A percentile compares a stretch with the other conserved stretches of the same genome.
These are phyloP conservation scores for Paramecium pentaurelia DNA, from an alignment of 73 alveolate species.

Conservation along the genomic window DNA sequence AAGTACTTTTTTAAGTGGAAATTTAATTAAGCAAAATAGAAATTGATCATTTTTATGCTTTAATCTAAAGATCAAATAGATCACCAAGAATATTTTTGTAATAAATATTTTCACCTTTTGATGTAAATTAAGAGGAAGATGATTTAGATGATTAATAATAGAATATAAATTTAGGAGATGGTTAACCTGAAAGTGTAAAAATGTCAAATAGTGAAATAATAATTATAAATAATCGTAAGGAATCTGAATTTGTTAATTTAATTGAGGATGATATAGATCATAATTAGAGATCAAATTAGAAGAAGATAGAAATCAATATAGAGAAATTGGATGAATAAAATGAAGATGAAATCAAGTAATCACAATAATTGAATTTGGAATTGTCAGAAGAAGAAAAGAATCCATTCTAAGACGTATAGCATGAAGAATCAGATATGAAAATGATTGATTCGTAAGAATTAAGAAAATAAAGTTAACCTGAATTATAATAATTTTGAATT, in stretches of 20 bases:
- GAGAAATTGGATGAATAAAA: not conserved
- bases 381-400: not conserved
- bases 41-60: conserved; percentile 3
- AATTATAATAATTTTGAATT: conserved; percentile 4
- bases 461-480: conserved; percentile 11
- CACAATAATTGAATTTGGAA: not conserved
- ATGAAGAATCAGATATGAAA: not conserved
- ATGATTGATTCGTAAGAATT: conserved; percentile 32
- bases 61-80: not conserved
- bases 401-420: not conserved
- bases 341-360: not conserved
- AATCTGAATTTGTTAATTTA: not conserved
- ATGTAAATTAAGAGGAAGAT: not conserved
- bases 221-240: not conserved
- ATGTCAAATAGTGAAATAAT: not conserved
- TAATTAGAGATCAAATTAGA: not conserved
- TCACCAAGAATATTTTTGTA: not conserved
- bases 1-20: not conserved
- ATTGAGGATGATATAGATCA: not conserved
- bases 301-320: not conserved
- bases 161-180: not conserved
- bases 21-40: not conserved
- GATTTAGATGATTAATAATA: not conserved
- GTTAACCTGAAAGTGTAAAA: not conserved
- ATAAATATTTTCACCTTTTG: not conserved